Base-by-base conservation (phyloP, 148 eudicot genomes). In the Rhododendron griersonianum region DNA sequence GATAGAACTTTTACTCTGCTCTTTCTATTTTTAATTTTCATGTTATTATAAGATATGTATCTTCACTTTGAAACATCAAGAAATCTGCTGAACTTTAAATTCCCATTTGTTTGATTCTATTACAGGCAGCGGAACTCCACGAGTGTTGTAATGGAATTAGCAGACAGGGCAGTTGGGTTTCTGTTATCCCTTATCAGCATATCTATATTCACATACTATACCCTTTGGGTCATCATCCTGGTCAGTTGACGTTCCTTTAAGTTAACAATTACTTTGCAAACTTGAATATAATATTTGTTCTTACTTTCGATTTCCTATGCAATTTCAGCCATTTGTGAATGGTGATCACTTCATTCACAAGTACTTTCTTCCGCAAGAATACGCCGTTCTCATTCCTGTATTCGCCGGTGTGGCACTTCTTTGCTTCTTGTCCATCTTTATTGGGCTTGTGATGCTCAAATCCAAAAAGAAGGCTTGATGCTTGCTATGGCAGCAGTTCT, bases 191-290 rank as follows among this genome's bases (percentile, higher is more conserved):
- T 92, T 53, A 90, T 83, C 82, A 96, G 99, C 91, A 86, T 96
- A 87, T 91, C 95, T 80, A 86, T 96, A 87, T 96, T 96, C 90
- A 93, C 99, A 7, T 96, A 96, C 86, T 95, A 95, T 87, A 95
- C 98, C 65, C 94, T 96, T 84, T 96, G 99, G 99, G 95, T 96
- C 83, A 92, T 96, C 88, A 94, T 95, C 80, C 86, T 96, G 93
- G 99, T 95, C 33, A 91, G 95, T 94, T 47, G 44, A 45, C 41
- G 3, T 18, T 77, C 82, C 45, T 9, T 84, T 77, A 41, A 50
- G 51, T 77, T 76, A 75, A 55, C 15, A 69, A 41, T 71, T 15
- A 33, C 30, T 23, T 48, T 86, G 13, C 33, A 39, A 69, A 51
- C 33, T 87, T 67, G 84, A 45, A 61, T 80, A 51, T 47, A 47